Conservation (phyloP, 2,329 filamentous ascomycete species). For the Aspergillus hiratsukae region DNA sequence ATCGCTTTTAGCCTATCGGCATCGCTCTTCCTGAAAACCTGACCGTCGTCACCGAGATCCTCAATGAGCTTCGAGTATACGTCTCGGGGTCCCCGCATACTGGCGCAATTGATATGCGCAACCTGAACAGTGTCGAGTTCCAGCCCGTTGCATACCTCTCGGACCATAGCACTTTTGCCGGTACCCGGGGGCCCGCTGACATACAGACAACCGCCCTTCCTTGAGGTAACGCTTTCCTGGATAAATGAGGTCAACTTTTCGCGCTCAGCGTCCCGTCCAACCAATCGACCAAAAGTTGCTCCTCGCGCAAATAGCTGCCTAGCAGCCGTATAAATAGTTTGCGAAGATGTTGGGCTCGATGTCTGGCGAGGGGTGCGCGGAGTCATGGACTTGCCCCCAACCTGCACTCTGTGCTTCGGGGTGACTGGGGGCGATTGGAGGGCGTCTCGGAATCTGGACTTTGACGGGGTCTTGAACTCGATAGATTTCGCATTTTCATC, state of each 20-base stretch:
- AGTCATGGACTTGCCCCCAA: constrained; percentile 69
- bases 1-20: constrained; percentile 64
- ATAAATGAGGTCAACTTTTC: constrained; percentile 67
- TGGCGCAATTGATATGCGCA: constrained; percentile 94
- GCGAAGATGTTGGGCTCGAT: constrained; percentile 58
- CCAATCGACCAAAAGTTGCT: constrained; percentile 66
- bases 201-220: constrained; percentile 77
- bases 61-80: constrained; percentile 76
- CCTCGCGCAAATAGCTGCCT: constrained; percentile 82
- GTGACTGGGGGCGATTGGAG: constrained; percentile 68
- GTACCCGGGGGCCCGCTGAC: constrained; percentile 94
- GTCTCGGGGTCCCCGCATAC: constrained; percentile 81
- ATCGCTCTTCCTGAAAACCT: constrained; percentile 62
- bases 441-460: constrained; percentile 67
- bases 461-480: constrained; percentile 46
- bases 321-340: constrained; percentile 80
- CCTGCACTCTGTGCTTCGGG: constrained; percentile 77
- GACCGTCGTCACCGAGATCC: constrained; percentile 59
- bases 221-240: constrained; percentile 55
- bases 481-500: constrained; percentile 42
- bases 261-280: constrained; percentile 70
- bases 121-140: constrained; percentile 55
- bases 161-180: constrained; percentile 91
- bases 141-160: constrained; percentile 65
- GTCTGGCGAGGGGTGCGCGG: constrained; percentile 75